Percentiles rank a stretch among this genome's conserved stretches.
These are phyloP conservation scores for Xylariales sp. DNA, from an alignment of 2,329 filamentous ascomycete genomes.

Conservation along the genomic window DNA sequence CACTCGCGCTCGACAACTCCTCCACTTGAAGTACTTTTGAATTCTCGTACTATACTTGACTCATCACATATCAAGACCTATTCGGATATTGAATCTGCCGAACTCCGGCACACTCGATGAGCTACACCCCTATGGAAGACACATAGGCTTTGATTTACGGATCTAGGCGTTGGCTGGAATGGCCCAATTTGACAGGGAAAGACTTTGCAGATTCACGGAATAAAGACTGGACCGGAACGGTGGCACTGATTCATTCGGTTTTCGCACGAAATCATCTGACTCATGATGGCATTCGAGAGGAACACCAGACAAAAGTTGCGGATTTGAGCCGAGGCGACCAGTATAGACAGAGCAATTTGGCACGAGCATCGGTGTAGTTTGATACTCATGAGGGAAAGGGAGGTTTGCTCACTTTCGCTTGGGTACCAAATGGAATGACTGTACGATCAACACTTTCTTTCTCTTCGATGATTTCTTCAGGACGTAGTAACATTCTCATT, in stretches of 20 bases:
- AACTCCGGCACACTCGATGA: constrained; percentile 2
- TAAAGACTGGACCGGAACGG: constrained; percentile 17
- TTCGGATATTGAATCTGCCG: constrained; percentile 16
- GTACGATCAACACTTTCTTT: constrained; percentile 17
- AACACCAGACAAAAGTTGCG: constrained; percentile 26
- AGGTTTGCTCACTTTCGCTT: constrained; percentile 13
- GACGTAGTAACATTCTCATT: neutral
- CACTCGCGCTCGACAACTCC: neutral
- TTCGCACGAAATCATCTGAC: constrained; percentile 23
- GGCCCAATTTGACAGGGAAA: constrained; percentile 19
- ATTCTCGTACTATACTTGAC: constrained; percentile 28
- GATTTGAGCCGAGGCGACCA: constrained; percentile 19
- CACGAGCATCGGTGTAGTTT: constrained; percentile 27
- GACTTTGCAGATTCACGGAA: constrained; percentile 17
- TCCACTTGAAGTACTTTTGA: constrained; percentile 13
- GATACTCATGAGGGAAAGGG: constrained; percentile 19
- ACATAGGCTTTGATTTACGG: constrained; percentile 16
- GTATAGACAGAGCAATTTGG: constrained; percentile 25
- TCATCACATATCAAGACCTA: constrained; percentile 12
- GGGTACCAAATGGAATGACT: constrained; percentile 14
- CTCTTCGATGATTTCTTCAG: constrained; percentile 4
- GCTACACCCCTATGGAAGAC: constrained; percentile 17
- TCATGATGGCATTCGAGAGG: constrained; percentile 27
- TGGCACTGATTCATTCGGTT: constrained; percentile 11
- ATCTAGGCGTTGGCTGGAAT: constrained; percentile 23